A percentile compares a stretch with the other conserved stretches of the same genome.
phyloP scores from a whole-genome alignment of 2,329 filamentous ascomycete species.

The Fusarium proliferatum region DNA sequence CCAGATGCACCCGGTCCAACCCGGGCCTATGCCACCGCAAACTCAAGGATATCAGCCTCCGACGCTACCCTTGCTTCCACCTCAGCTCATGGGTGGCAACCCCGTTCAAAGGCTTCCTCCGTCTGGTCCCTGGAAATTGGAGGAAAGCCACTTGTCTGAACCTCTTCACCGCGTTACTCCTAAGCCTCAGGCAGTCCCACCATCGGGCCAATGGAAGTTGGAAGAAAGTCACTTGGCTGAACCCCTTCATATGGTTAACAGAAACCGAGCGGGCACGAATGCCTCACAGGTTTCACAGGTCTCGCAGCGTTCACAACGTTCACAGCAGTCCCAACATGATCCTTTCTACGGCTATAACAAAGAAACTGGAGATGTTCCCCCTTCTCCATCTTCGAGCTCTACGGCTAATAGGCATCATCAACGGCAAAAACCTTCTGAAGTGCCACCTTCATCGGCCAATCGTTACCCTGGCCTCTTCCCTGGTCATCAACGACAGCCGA shows the following conservation, averaged over 20 bases:
- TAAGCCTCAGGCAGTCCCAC: constrained; percentile 52
- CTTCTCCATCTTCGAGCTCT: constrained; percentile 22
- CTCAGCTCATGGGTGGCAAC: constrained; percentile 45
- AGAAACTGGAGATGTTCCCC: constrained; percentile 57
- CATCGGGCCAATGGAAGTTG: constrained; percentile 60
- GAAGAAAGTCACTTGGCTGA: constrained; percentile 65
- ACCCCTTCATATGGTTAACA: constrained; percentile 55
- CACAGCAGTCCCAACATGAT: constrained; percentile 47
- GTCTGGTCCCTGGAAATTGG: constrained; percentile 62
- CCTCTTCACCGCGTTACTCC: constrained; percentile 54
- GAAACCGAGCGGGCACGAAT: constrained; percentile 49
- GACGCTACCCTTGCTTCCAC: constrained; percentile 39
- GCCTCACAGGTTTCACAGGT: constrained; percentile 23
- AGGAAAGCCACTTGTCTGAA: constrained; percentile 65
- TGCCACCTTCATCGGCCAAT: constrained; percentile 63
- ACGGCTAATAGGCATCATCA: constrained; percentile 30
- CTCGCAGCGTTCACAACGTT: constrained; percentile 18
- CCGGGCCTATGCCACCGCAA: constrained; percentile 19
- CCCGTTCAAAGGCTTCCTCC: constrained; percentile 56
- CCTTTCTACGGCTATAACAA: constrained; percentile 53
- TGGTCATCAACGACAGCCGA: constrained; percentile 34
- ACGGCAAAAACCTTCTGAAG: constrained; percentile 49
- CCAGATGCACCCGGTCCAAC: constrained; percentile 34
- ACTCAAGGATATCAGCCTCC: constrained; percentile 17
- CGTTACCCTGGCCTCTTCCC: constrained; percentile 62